Evolutionary conservation across 345 rosid genomes (phyloP).

Genomic region (Sapria himalayana): DNA sequence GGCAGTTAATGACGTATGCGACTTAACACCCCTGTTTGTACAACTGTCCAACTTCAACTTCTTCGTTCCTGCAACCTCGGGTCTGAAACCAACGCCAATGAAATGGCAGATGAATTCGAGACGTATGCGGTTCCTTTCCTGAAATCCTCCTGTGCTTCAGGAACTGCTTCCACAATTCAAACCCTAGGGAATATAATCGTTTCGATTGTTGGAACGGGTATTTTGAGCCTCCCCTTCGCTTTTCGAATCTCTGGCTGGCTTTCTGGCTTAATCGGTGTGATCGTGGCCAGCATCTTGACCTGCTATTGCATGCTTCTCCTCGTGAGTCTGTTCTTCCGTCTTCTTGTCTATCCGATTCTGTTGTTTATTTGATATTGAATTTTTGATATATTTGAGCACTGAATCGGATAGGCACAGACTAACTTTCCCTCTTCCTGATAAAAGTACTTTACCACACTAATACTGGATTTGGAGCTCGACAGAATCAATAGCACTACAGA

Average conservation of each 20-base stretch:
- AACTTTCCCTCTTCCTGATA: no score
- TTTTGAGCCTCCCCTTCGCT: conserved; percentile 80
- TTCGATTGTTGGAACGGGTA: conserved; percentile 80
- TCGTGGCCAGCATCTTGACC: conserved; percentile 38
- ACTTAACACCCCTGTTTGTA: no score
- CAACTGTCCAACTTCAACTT: no score
- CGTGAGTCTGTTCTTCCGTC: conserved; percentile 19
- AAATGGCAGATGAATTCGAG: conserved; percentile 5
- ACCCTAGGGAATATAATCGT: conserved; percentile 79
- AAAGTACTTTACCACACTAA: no score
- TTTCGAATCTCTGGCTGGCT: conserved; percentile 83
- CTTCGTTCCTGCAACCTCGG: no score
- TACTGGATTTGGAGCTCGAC: no score
- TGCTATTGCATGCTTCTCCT: conserved; percentile 91
- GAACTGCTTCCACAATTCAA: conserved; percentile 46
- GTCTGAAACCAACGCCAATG: no score
- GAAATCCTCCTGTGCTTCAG: conserved; percentile 6
- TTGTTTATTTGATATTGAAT: neutral
- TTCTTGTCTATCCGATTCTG: neutral
- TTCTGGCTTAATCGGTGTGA: conserved; percentile 49
- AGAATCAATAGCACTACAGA: no score
- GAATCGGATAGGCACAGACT: no score
- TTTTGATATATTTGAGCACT: neutral
- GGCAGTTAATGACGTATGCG: no score
- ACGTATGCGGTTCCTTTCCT: conserved; percentile 4